Evolutionary conservation across 2,329 filamentous ascomycete species (phyloP), one percentile per base, ranked within the genome.

Genomic region (Exophiala calicioides): DNA sequence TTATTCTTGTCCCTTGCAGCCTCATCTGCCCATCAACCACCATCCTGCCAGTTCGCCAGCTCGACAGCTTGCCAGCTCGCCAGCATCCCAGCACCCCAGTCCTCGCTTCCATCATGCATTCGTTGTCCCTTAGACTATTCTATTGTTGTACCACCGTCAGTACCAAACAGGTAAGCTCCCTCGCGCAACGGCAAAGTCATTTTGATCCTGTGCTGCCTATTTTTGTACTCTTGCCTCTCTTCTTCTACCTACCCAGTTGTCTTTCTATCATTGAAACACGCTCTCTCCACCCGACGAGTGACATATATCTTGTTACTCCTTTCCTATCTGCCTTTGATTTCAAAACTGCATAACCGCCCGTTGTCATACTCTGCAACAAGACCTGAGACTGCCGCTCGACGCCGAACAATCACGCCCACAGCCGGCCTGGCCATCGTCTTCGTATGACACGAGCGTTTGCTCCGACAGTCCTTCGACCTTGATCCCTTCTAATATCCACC

Each of bases 401-500:
- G n/a, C 24, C 24, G 24, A 27, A 7, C 24, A 27, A 7, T 12
- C 12, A 27, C 24, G 12, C 24, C 24, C 24, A 27, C 12, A 7
- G 24, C 24, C 12, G 7, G 7, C 24, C 24, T 27, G 7, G 7
- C 24, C 7, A 7, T 12, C 7, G 7, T 7, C 12, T 45, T 13
- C 23, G 29, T 35, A 35, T 44, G 32, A 36, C 8, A 15, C 23
- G 23, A 23, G 41, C 41, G 32, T 34, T 24, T 46, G 31, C 12
- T n/a, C 37, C 21, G 19, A 35, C 31, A 30, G 8, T 15, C n/a
- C 21, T 36, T 33, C 35, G 26, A 38, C 33, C 18, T 43, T 15
- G 13, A n/a, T 2, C 12, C 24, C 24, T 27, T 12, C 12, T 12
- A 12, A 27, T 12, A 10, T 36, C 7, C 33, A 19, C 33, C n/a